Percentiles rank a stretch among this genome's conserved stretches.
These are phyloP conservation scores for Dendrobium catenatum DNA, from an alignment of 106 monocot species.

Conservation along the genomic window DNA sequence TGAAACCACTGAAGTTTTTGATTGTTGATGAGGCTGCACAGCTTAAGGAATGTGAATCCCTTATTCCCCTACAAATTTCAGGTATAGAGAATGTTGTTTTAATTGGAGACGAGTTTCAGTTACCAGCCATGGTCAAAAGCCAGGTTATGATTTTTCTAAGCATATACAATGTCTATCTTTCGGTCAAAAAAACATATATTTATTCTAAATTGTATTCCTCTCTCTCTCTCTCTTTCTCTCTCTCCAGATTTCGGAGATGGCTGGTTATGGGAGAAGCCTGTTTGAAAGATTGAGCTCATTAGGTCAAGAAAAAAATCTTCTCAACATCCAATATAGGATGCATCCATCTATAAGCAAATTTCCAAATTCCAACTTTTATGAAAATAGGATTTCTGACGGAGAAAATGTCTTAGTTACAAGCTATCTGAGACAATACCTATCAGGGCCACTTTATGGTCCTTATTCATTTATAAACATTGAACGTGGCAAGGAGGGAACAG, in stretches of 20 bases:
- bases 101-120: constrained; percentile 65
- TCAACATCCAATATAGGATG: constrained; percentile 80
- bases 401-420: constrained; percentile 26
- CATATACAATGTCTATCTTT: neutral
- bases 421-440: constrained; percentile 23
- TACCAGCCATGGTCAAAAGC: constrained; percentile 48
- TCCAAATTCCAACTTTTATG: constrained; percentile 46
- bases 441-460: constrained; percentile 21
- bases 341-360: constrained; percentile 69
- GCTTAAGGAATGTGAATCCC: constrained; percentile 62
- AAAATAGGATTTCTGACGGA: constrained; percentile 28
- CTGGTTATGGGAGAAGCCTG: constrained; percentile 50
- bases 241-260: constrained; percentile 28
- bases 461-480: constrained; percentile 51
- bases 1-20: constrained; percentile 7
- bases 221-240: neutral
- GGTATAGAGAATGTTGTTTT: constrained; percentile 38
- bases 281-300: constrained; percentile 58
- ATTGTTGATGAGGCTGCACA: constrained; percentile 38
- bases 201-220: neutral
- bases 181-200: neutral
- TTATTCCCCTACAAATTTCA: constrained; percentile 45
- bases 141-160: neutral
- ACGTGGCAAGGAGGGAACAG: constrained; percentile 28
- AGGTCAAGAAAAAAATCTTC: constrained; percentile 38